Evolutionary conservation across 495 filamentous ascomycete genomes (phyloP).

Genomic region (Chlorociboria aeruginascens): DNA sequence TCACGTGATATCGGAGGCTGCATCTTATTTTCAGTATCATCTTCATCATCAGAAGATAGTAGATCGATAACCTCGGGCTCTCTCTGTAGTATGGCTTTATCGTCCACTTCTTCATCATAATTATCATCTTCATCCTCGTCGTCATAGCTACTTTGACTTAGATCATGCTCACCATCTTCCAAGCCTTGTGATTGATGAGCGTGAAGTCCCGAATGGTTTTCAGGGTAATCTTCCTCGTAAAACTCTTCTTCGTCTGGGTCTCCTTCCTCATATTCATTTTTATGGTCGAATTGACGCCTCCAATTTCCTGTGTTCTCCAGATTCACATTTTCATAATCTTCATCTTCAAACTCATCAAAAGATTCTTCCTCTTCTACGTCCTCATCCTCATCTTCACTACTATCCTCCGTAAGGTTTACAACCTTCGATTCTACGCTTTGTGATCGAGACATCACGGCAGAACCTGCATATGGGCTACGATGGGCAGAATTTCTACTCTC

Average conservation of each 20-base stretch:
- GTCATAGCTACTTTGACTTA: not conserved
- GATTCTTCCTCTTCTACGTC: slow-evolving; percentile 27
- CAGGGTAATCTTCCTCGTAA: not conserved
- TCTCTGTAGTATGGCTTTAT: slow-evolving; percentile 4
- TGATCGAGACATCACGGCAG: slow-evolving; percentile 12
- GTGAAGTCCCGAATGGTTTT: not conserved
- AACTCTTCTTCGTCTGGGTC: slow-evolving; percentile 3
- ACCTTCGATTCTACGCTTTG: slow-evolving; percentile 8
- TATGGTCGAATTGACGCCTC: slow-evolving; percentile 17
- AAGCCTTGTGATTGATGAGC: not conserved
- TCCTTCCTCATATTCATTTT: slow-evolving; percentile 15
- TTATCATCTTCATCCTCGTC: slow-evolving; percentile 1
- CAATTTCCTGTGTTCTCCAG: slow-evolving; percentile 3
- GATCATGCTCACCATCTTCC: no score
- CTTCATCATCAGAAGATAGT: slow-evolving; percentile 29
- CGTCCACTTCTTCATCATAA: slow-evolving; percentile 4
- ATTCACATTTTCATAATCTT: slow-evolving; percentile 28
- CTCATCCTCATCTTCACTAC: slow-evolving; percentile 20
- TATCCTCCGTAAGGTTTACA: slow-evolving; percentile 25
- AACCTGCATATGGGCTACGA: not conserved
- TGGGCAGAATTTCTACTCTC: not conserved
- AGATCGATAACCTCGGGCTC: slow-evolving; percentile 26
- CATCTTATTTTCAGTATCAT: slow-evolving; percentile 5
- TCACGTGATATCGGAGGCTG: not conserved
- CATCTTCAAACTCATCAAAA: slow-evolving; percentile 2